A percentile compares a stretch with the other conserved stretches of the same genome.
These are phyloP conservation scores for Pyrenochaeta sp. DNA, from an alignment of 2,329 filamentous ascomycete species.

Conservation along the genomic window DNA sequence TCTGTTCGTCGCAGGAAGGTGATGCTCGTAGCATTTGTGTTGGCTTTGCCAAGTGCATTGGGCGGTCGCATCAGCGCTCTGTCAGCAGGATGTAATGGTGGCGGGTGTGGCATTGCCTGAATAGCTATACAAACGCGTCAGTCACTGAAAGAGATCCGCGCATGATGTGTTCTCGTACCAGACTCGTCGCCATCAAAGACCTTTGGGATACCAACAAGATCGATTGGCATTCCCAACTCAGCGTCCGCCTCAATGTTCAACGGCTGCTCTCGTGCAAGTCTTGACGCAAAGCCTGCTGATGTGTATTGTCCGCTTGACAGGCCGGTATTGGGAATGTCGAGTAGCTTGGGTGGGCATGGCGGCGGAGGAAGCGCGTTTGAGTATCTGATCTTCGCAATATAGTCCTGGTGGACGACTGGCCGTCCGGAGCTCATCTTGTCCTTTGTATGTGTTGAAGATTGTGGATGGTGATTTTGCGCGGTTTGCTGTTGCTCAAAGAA, in stretches of 20 bases:
- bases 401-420: conserved; percentile 80
- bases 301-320: conserved; percentile 88
- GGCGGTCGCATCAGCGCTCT: conserved; percentile 83
- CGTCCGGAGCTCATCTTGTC: conserved; percentile 36
- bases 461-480: conserved; percentile 12
- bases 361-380: conserved; percentile 95
- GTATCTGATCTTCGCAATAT: conserved; percentile 94
- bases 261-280: conserved; percentile 88
- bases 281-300: conserved; percentile 86
- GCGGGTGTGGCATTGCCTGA: conserved; percentile 76
- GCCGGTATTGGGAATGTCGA: conserved; percentile 95
- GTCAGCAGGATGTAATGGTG: conserved; percentile 82
- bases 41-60: conserved; percentile 84
- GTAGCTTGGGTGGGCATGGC: conserved; percentile 92
- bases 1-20: conserved; percentile 96
- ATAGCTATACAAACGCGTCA: conserved; percentile 69
- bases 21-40: conserved; percentile 77
- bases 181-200: conserved; percentile 95
- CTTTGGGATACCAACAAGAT: conserved; percentile 91
- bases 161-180: conserved; percentile 64
- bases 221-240: conserved; percentile 96
- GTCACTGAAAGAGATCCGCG: conserved; percentile 17
- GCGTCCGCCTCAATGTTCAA: conserved; percentile 97
- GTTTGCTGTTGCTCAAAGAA: conserved; percentile 32
- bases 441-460: conserved; percentile 2